A percentile compares a stretch with the other conserved stretches of the same genome.
phyloP scores from a whole-genome alignment of 495 filamentous ascomycete species.

The Penicillium soppii region DNA sequence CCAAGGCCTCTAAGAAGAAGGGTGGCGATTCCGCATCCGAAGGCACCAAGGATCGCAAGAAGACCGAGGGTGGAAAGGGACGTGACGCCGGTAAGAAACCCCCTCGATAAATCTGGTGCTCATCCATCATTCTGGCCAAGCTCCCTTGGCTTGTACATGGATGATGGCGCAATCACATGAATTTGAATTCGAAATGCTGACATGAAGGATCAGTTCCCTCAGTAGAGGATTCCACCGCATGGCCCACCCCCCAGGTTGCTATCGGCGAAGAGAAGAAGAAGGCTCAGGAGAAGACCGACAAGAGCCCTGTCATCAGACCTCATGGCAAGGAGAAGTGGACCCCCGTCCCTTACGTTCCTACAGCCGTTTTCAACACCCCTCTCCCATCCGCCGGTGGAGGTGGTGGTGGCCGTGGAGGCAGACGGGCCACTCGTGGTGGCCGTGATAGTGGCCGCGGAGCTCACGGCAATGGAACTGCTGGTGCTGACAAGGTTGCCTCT shows the following conservation, averaged over 20 bases:
- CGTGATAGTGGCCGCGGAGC: conserved; percentile 55
- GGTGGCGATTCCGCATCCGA: conserved; percentile 28
- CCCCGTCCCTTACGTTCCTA: conserved; percentile 69
- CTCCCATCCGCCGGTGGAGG: conserved; percentile 59
- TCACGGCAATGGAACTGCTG: conserved; percentile 41
- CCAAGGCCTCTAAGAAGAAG: conserved; percentile 54
- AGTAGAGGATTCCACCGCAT: conserved; percentile 72
- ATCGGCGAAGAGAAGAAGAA: conserved; percentile 74
- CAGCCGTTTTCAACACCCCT: conserved; percentile 78
- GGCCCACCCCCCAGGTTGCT: conserved; percentile 87
- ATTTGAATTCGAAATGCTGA: neutral
- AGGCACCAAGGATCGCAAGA: conserved; percentile 40
- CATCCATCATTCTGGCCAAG: neutral
- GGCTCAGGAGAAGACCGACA: conserved; percentile 58
- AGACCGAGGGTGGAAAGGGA: conserved; percentile 38
- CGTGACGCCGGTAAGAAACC: conserved; percentile 41
- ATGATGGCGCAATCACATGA: neutral
- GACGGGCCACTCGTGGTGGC: conserved; percentile 52
- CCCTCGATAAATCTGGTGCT: neutral
- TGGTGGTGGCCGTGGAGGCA: conserved; percentile 60
- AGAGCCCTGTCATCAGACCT: conserved; percentile 48
- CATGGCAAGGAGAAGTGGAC: conserved; percentile 74
- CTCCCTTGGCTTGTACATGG: neutral
- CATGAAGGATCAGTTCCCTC: conserved; percentile 35
- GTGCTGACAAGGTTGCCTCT: conserved; percentile 43